Percentiles rank a stretch among this genome's conserved stretches.
Evolutionary conservation across 106 monocot species (phyloP).

Genomic region (Dioscorea dumetorum): DNA sequence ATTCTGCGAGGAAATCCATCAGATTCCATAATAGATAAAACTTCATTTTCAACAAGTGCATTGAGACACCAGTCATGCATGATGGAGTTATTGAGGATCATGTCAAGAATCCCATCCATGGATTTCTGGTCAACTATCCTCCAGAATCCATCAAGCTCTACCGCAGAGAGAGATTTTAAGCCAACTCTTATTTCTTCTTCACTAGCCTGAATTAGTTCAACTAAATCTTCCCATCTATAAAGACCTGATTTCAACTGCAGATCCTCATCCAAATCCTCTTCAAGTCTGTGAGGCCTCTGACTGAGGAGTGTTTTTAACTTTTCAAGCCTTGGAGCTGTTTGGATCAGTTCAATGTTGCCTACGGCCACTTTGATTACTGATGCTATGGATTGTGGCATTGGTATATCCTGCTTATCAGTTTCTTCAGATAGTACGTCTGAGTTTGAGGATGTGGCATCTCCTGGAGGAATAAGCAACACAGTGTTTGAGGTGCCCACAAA

Average conservation of each 20-base stretch:
- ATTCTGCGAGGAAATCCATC: constrained; percentile 66
- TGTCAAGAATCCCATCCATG: constrained; percentile 52
- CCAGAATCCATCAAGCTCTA: constrained; percentile 82
- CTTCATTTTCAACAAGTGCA: constrained; percentile 45
- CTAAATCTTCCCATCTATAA: constrained; percentile 71
- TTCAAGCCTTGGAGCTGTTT: constrained; percentile 80
- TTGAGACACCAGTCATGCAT: constrained; percentile 63
- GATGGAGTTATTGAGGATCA: constrained; percentile 70
- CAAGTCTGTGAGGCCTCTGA: constrained; percentile 63
- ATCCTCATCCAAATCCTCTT: constrained; percentile 46
- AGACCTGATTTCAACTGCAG: constrained; percentile 13
- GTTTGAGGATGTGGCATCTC: constrained; percentile 10
- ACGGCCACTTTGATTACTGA: constrained; percentile 72
- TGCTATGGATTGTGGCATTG: constrained; percentile 8
- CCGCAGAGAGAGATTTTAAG: constrained; percentile 57
- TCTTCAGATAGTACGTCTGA: background rate
- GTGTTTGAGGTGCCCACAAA: constrained; percentile 93
- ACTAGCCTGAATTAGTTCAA: constrained; percentile 68
- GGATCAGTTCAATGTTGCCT: constrained; percentile 62
- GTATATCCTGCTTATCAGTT: background rate
- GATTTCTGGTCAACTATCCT: constrained; percentile 48
- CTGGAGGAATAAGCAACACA: constrained; percentile 71
- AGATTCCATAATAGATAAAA: constrained; percentile 48
- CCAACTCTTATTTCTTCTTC: constrained; percentile 61
- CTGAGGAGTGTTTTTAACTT: constrained; percentile 57